These are phyloP conservation scores for Tricholoma bakamatsutake DNA, from an alignment of 768 basidiomycete species.

Conservation along the genomic window DNA sequence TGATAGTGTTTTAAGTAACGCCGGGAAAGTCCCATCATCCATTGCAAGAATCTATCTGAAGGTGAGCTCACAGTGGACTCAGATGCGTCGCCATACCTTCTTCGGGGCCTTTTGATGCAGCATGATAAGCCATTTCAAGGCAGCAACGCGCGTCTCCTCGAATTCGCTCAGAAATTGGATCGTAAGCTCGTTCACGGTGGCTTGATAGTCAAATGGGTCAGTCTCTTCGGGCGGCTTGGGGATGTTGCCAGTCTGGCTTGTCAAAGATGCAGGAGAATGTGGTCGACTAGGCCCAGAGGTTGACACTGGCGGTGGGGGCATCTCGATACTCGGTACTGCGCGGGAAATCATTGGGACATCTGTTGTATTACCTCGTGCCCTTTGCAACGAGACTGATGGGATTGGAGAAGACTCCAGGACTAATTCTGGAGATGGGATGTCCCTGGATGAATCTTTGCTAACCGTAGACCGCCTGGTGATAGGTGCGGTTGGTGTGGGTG, in stretches of 20 bases:
- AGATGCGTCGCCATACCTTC: conserved; percentile 49
- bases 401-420: conserved; percentile 24
- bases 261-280: conserved; percentile 55
- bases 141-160: conserved; percentile 93
- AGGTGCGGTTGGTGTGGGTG: conserved; percentile 49
- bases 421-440: conserved; percentile 43
- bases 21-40: conserved; percentile 97
- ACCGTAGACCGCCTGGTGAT: conserved; percentile 47
- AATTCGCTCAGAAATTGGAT: conserved; percentile 94
- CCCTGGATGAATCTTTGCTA: conserved; percentile 36
- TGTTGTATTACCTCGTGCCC: conserved; percentile 22
- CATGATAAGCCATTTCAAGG: conserved; percentile 98
- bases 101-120: conserved; percentile 95
- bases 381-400: conserved; percentile 14
- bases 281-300: conserved; percentile 44
- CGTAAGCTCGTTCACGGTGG: conserved; percentile 88
- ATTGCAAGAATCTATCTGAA: conserved; percentile 76
- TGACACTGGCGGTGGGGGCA: conserved; percentile 17
- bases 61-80: neutral
- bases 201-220: conserved; percentile 87
- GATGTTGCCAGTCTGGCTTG: conserved; percentile 32
- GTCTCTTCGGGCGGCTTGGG: conserved; percentile 38
- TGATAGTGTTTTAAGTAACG: conserved; percentile 89
- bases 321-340: conserved; percentile 26
- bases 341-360: conserved; percentile 37